Evolutionary conservation across 2,329 filamentous ascomycete genomes (phyloP).

Genomic region (Beauveria sp.): DNA sequence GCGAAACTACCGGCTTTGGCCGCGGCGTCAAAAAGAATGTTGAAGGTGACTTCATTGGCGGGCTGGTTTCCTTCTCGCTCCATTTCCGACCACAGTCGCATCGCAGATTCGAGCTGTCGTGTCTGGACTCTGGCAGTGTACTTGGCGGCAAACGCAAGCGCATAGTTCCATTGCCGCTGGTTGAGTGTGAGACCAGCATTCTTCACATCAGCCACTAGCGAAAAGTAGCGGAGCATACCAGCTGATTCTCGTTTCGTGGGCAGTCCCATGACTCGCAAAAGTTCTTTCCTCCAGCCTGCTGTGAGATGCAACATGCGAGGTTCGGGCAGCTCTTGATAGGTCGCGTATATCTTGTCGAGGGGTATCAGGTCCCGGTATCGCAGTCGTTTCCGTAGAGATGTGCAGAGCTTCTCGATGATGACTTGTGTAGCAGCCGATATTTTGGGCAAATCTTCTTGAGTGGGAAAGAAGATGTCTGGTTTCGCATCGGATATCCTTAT

Average conservation of each 20-base stretch:
- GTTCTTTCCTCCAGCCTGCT: slow-evolving; percentile 46
- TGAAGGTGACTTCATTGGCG: slow-evolving; percentile 78
- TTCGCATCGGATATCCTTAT: slow-evolving; percentile 42
- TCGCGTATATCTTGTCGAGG: slow-evolving; percentile 38
- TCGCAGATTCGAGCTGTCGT: slow-evolving; percentile 51
- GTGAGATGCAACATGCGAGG: slow-evolving; percentile 44
- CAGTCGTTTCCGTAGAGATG: slow-evolving; percentile 33
- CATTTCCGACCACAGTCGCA: slow-evolving; percentile 85
- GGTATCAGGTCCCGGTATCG: slow-evolving; percentile 33
- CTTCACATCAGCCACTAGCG: slow-evolving; percentile 76
- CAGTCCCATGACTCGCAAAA: slow-evolving; percentile 63
- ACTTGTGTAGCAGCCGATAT: slow-evolving; percentile 27
- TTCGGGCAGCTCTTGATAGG: slow-evolving; percentile 44
- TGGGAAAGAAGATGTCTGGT: slow-evolving; percentile 42
- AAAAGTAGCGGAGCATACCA: slow-evolving; percentile 75
- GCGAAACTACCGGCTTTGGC: slow-evolving; percentile 77
- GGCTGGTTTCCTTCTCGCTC: slow-evolving; percentile 60
- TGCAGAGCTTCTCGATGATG: slow-evolving; percentile 32
- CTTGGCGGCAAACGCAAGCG: slow-evolving; percentile 69
- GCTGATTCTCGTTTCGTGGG: slow-evolving; percentile 47
- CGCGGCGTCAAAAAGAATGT: slow-evolving; percentile 83
- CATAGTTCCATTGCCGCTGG: slow-evolving; percentile 71
- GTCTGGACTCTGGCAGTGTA: slow-evolving; percentile 55
- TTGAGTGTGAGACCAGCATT: slow-evolving; percentile 61
- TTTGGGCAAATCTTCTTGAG: slow-evolving; percentile 30